phyloP scores from a whole-genome alignment of 257 asterid genomes.

The Leptodermis oblonga region DNA sequence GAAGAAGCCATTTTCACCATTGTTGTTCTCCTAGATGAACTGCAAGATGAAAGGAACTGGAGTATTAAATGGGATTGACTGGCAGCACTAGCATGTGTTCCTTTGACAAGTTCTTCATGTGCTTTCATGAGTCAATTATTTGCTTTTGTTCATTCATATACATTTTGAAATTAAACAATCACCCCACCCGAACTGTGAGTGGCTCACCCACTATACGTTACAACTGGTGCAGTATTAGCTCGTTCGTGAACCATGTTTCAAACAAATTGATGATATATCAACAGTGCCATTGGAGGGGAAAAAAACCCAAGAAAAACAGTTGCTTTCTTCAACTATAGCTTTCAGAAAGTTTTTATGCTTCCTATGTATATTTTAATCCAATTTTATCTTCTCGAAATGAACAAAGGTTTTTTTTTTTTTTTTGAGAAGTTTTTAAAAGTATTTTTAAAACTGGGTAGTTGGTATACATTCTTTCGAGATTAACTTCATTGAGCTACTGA shows the following conservation, averaged over 20 bases:
- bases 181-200: no score
- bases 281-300: no score
- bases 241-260: no score
- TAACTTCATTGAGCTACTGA: no score
- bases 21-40: slow-evolving; percentile 3
- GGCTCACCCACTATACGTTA: no score
- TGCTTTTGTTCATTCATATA: background rate
- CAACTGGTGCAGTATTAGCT: no score
- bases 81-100: background rate
- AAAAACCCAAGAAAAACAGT: background rate
- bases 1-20: slow-evolving; percentile 44
- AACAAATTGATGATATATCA: no score
- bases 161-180: no score
- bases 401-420: background rate
- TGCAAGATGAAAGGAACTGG: slow-evolving; percentile 5
- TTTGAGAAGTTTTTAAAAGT: no score
- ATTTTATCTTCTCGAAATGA: background rate
- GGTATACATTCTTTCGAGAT: background rate
- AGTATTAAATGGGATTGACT: slow-evolving; percentile 16
- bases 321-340: background rate
- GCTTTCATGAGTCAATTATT: slow-evolving; percentile 9
- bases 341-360: slow-evolving; percentile 1
- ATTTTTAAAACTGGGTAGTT: background rate
- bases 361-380: background rate
- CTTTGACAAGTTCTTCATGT: slow-evolving; percentile 15